Percentiles rank a stretch among this genome's conserved stretches.
Conservation (phyloP, 2,329 filamentous ascomycete genomes). For the Colletotrichum tropicicola region DNA sequence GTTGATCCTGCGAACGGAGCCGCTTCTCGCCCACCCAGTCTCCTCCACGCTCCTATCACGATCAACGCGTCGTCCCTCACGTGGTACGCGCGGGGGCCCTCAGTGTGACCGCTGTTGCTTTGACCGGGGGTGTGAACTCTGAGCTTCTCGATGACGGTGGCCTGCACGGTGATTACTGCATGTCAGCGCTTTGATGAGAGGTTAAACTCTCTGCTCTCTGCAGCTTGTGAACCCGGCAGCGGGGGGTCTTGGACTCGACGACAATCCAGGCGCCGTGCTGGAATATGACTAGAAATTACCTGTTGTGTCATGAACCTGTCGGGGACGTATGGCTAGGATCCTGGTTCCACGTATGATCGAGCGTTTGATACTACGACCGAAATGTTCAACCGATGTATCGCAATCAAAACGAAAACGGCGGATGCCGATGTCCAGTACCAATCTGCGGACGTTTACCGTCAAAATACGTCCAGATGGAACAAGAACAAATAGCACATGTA, state of each 20-base stretch:
- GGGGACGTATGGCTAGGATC: no score
- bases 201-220: background rate
- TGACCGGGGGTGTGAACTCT: background rate
- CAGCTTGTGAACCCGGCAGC: background rate
- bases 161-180: background rate
- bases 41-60: background rate
- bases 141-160: background rate
- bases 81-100: constrained; percentile 1
- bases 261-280: background rate
- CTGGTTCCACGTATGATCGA: background rate
- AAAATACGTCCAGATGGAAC: no score
- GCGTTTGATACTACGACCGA: background rate
- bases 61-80: constrained; percentile 14
- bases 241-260: background rate
- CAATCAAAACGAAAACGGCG: background rate
- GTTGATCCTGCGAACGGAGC: no score
- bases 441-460: background rate
- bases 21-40: background rate
- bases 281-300: background rate
- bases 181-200: constrained; percentile 1
- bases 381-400: background rate
- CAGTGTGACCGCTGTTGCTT: background rate
- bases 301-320: background rate
- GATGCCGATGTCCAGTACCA: background rate
- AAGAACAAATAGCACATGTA: no score